Evolutionary conservation across 2,329 filamentous ascomycete genomes (phyloP).

Genomic region (Fusarium floridanum): DNA sequence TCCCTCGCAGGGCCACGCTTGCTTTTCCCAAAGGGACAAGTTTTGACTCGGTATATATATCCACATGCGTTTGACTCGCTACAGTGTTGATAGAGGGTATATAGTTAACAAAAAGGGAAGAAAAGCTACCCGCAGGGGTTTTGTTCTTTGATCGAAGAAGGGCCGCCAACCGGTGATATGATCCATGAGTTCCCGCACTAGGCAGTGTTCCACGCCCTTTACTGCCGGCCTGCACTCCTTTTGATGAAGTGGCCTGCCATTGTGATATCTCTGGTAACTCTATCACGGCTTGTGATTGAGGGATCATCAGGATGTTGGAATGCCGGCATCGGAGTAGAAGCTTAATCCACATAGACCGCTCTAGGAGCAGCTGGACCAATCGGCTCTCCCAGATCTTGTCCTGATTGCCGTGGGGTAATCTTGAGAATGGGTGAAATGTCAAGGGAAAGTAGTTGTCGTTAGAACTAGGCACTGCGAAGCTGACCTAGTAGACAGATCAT

Average conservation of each 20-base stretch:
- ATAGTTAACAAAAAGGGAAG: not conserved
- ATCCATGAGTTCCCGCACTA: not conserved
- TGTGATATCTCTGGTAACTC: not conserved
- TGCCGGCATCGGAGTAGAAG: too few species aligned
- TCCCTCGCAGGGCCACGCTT: not conserved
- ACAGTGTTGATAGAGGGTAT: not conserved
- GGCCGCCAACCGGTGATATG: not conserved
- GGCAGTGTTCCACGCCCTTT: not conserved
- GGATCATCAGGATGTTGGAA: not conserved
- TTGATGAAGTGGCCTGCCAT: not conserved
- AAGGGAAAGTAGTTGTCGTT: not conserved
- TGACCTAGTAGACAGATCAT: not conserved
- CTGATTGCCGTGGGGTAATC: not conserved
- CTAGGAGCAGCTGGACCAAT: too few species aligned
- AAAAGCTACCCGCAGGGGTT: rapidly evolving
- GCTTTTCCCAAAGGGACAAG: not conserved
- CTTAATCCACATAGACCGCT: too few species aligned
- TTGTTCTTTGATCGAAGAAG: not conserved
- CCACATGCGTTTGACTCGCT: not conserved
- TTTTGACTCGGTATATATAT: not conserved
- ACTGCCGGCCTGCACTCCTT: not conserved
- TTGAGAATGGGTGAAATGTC: not conserved
- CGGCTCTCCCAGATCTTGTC: not conserved
- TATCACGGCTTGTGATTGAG: not conserved
- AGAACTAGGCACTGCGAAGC: not conserved